A percentile compares a stretch with the other conserved stretches of the same genome.
Conservation (phyloP, 345 rosid species). For the Eucalyptus pauciflora region DNA sequence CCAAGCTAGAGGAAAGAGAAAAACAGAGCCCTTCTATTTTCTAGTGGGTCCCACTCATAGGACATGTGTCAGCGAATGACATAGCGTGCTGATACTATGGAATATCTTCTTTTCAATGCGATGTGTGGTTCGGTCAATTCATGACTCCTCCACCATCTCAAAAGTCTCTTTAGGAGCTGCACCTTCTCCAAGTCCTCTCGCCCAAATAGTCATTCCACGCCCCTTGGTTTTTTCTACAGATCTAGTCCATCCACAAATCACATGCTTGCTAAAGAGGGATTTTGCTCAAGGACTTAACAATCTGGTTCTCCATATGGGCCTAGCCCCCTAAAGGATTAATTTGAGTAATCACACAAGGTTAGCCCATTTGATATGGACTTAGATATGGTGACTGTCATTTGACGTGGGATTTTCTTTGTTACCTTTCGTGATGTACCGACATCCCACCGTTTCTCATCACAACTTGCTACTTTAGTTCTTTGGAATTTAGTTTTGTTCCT, state of each 20-base stretch:
- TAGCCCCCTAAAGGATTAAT: neutral
- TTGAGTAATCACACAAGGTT: neutral
- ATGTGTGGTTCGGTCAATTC: neutral
- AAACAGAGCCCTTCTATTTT: too few species aligned
- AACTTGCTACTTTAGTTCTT: neutral
- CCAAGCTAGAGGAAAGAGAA: too few species aligned
- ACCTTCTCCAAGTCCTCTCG: neutral
- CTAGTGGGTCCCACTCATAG: accelerated
- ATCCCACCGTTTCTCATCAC: neutral
- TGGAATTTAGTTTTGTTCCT: neutral
- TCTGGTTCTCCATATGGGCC: neutral
- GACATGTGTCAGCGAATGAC: too few species aligned
- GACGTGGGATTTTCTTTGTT: neutral
- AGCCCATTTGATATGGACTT: neutral
- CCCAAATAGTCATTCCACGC: neutral
- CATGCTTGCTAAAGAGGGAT: neutral
- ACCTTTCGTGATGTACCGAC: neutral
- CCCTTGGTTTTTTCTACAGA: neutral
- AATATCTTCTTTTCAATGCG: too few species aligned
- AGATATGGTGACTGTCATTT: neutral
- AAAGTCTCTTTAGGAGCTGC: neutral
- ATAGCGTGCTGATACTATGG: too few species aligned
- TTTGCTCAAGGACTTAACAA: neutral
- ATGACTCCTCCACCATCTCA: neutral
- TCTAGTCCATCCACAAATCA: neutral